Percentiles rank a stretch among this genome's conserved stretches.
Evolutionary conservation across 805 yeast genomes (phyloP).

Genomic region (Komagataella phaffii): DNA sequence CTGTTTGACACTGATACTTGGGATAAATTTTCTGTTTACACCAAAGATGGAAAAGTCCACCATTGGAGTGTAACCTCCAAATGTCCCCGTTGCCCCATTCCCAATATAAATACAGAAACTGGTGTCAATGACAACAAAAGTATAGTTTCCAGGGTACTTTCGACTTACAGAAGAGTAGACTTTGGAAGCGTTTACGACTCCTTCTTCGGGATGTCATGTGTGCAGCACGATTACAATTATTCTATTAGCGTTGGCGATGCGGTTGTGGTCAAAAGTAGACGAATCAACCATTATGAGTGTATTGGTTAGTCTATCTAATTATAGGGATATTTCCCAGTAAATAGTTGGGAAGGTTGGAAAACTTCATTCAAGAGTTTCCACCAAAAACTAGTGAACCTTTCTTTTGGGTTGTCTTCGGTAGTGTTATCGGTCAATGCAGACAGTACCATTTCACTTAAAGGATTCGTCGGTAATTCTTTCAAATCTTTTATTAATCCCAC

Average conservation of each 20-base stretch:
- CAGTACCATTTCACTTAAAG: neutral
- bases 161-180: slow-evolving; percentile 16
- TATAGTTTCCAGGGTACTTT: slow-evolving; percentile 11
- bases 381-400: neutral
- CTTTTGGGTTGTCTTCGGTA: neutral
- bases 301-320: neutral
- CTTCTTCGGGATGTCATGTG: slow-evolving; percentile 15
- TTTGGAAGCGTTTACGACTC: slow-evolving; percentile 10
- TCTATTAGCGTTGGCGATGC: slow-evolving; percentile 11
- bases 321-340: neutral
- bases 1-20: slow-evolving; percentile 17
- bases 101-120: slow-evolving; percentile 10
- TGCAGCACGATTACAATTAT: slow-evolving; percentile 11
- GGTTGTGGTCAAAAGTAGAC: slow-evolving; percentile 10
- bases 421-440: neutral
- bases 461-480: neutral
- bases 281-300: slow-evolving; percentile 6
- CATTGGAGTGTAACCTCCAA: slow-evolving; percentile 12
- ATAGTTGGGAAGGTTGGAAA: neutral
- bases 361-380: neutral
- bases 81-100: slow-evolving; percentile 16
- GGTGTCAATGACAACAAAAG: slow-evolving; percentile 12
- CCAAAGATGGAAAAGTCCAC: slow-evolving; percentile 3
- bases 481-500: neutral
- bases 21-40: slow-evolving; percentile 10